Evolutionary conservation across 2,329 filamentous ascomycete species (phyloP), one percentile per base, ranked within the genome.

Genomic region (Proliferodiscus dingleyae): DNA sequence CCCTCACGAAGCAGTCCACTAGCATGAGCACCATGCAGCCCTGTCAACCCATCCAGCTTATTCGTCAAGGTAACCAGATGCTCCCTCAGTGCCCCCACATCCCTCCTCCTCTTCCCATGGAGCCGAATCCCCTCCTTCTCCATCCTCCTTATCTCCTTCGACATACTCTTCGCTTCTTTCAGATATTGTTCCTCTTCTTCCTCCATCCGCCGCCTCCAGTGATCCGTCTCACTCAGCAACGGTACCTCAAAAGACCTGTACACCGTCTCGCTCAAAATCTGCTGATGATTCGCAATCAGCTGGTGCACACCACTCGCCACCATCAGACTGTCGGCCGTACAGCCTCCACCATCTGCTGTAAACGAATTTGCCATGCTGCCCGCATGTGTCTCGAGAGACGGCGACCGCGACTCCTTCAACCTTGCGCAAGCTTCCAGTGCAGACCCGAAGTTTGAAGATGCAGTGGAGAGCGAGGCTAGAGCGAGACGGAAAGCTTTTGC

Each of bases 201-300:
- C 48, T 81, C 79, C 47, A 84, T 77, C 54, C 77, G 73, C 42
- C 71, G 71, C 43, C 74, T 73, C 80, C 81, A 85, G 52, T 74
- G 74, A 63, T 85, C 81, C 23, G 85, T 69, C 65, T 85, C 81
- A 65, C 84, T 80, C n/a, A 85, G 70, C 18, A 85, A 68, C 3
- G 81, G 81, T 29, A 85, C 80, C 64, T 85, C 81, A 61, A 85
- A 85, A 47, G 72, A 73, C 44, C 81, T 72, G 64, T 85, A 85
- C 7, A 85, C 78, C 0, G 80, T 84, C 65, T 85, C 81, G 52
- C 74, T 78, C 3, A 85, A 72, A 56, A 85, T 85, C 60, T 84
- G 80, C 62, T 83, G 78, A 68, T 85, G 81, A 65, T 85, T 85
- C 37, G 81, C 81, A 47, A 84, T 71, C 16, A 85, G 71, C 57